phyloP scores from a whole-genome alignment of 805 yeast genomes.

The Tetrapisispora nanseiensis region DNA sequence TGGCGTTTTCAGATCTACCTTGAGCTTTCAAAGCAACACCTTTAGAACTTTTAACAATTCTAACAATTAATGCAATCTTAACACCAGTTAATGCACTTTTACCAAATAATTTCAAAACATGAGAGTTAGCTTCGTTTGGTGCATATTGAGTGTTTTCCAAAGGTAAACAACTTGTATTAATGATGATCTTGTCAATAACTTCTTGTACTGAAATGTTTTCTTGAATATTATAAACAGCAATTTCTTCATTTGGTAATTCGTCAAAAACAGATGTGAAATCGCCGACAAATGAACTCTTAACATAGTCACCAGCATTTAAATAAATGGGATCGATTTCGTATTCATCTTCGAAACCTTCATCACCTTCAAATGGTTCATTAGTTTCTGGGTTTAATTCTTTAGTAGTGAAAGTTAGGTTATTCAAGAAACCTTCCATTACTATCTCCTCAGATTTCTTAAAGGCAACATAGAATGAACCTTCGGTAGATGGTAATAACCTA shows the following conservation, averaged over 20 bases:
- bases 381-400: constrained; percentile 73
- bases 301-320: constrained; percentile 67
- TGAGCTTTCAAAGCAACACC: constrained; percentile 46
- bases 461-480: constrained; percentile 71
- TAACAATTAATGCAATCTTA: constrained; percentile 42
- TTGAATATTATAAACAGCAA: constrained; percentile 58
- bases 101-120: constrained; percentile 74
- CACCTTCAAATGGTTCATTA: constrained; percentile 53
- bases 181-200: constrained; percentile 45
- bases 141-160: constrained; percentile 65
- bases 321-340: constrained; percentile 79
- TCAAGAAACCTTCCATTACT: constrained; percentile 45
- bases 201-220: constrained; percentile 41
- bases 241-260: constrained; percentile 51
- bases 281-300: constrained; percentile 67
- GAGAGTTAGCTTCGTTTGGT: constrained; percentile 44
- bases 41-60: constrained; percentile 43
- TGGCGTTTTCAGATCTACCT: constrained; percentile 45
- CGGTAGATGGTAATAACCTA: constrained; percentile 56
- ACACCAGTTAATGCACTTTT: constrained; percentile 39
- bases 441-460: constrained; percentile 45
- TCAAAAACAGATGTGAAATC: constrained; percentile 68
- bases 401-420: constrained; percentile 61
- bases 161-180: constrained; percentile 54
- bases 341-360: constrained; percentile 87